Conservation (phyloP, 441 rosid genomes). For the Arabidopsis lyrata region DNA sequence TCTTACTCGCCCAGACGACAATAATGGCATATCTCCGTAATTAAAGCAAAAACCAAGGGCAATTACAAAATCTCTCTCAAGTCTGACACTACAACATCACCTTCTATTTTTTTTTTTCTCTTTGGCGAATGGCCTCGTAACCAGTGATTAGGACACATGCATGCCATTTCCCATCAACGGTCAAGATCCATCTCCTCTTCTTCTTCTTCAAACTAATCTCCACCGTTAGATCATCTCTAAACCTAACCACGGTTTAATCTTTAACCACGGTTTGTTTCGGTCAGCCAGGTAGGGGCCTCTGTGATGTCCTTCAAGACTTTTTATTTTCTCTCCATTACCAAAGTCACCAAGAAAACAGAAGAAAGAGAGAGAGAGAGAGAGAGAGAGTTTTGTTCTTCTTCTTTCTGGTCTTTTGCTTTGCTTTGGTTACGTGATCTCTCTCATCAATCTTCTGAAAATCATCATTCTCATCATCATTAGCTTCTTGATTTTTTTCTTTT, state of each 20-base stretch:
- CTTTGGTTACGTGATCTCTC: conserved; percentile 36
- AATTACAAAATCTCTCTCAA: neutral
- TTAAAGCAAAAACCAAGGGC: neutral
- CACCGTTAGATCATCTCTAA: conserved; percentile 55
- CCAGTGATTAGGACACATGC: conserved; percentile 83
- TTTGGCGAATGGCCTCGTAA: conserved; percentile 48
- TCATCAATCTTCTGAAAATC: conserved; percentile 24
- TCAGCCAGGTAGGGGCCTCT: conserved; percentile 36
- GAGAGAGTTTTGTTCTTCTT: neutral
- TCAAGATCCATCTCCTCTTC: conserved; percentile 45
- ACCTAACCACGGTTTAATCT: conserved; percentile 39
- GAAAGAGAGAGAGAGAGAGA: conserved; percentile 28
- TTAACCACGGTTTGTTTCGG: conserved; percentile 51
- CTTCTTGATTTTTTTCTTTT: conserved; percentile 37
- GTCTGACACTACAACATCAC: conserved; percentile 43
- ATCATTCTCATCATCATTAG: conserved; percentile 46
- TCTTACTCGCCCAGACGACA: conserved; percentile 2
- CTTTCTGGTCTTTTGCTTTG: conserved; percentile 24
- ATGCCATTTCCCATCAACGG: conserved; percentile 63
- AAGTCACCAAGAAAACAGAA: conserved; percentile 4
- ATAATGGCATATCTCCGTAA: conserved; percentile 50
- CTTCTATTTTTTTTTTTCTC: conserved; percentile 41
- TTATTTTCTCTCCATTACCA: conserved; percentile 27
- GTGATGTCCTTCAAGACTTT: conserved; percentile 35
- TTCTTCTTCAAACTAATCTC: conserved; percentile 31